A percentile compares a stretch with the other conserved stretches of the same genome.
phyloP scores from a whole-genome alignment of 352 stramenopile genomes.

The Globisporangium parvum region DNA sequence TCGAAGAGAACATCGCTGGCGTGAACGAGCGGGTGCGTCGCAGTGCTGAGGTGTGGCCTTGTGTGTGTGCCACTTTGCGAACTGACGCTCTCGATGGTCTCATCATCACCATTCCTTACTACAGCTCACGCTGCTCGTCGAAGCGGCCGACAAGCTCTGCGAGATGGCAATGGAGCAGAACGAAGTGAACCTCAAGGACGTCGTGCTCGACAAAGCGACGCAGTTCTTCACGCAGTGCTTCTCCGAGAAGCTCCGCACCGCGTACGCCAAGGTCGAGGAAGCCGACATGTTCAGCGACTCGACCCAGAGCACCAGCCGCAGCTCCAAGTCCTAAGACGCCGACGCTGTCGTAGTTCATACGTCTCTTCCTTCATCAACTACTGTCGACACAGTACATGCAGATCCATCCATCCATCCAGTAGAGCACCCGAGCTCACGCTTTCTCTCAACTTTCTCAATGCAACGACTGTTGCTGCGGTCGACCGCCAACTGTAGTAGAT shows the following conservation, averaged over 20 bases:
- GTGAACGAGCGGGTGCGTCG: constrained; percentile 55
- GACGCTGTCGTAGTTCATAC: background rate
- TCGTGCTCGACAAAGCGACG: constrained; percentile 56
- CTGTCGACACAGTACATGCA: too few species aligned
- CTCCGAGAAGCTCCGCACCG: constrained; percentile 47
- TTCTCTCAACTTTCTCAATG: too few species aligned
- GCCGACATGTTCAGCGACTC: constrained; percentile 25
- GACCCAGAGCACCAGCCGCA: constrained; percentile 24
- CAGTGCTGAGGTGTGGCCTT: background rate
- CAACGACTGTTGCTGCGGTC: too few species aligned
- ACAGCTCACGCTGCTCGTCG: constrained; percentile 45
- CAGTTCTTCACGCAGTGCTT: constrained; percentile 76
- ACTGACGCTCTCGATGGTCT: too few species aligned
- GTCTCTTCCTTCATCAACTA: too few species aligned
- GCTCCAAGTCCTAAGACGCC: background rate
- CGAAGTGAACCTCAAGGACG: constrained; percentile 66
- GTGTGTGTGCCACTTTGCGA: too few species aligned
- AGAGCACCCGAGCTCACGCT: too few species aligned
- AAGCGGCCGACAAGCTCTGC: constrained; percentile 63
- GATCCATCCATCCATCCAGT: too few species aligned
- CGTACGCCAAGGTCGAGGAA: constrained; percentile 66
- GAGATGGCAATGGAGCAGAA: constrained; percentile 73
- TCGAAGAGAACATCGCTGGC: constrained; percentile 61
- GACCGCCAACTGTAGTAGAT: too few species aligned
- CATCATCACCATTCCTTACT: too few species aligned